These are phyloP conservation scores for Chlorella sp. DNA, from an alignment of 139 green algal genomes.

Conservation along the genomic window DNA sequence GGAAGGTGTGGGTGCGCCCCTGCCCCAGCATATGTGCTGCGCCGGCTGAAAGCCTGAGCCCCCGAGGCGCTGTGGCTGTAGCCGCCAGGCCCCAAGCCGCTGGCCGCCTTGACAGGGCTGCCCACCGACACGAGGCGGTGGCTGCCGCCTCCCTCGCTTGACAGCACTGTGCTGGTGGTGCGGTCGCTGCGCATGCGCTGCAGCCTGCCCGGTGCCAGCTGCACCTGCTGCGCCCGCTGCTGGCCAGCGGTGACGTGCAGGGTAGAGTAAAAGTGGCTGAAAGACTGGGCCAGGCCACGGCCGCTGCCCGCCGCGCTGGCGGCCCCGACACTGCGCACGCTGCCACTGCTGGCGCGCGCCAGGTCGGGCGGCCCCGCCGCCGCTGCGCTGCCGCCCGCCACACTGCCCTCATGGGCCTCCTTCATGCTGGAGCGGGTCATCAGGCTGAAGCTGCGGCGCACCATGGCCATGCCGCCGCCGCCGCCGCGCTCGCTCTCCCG, in stretches of 20 bases:
- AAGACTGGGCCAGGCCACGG: not conserved
- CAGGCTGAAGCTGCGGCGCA: constrained; percentile 19
- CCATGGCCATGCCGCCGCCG: not conserved
- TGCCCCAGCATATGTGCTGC: constrained; percentile 2
- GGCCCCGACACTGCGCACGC: constrained; percentile 24
- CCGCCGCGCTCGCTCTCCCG: not conserved
- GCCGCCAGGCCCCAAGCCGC: not conserved
- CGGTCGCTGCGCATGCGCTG: constrained; percentile 22
- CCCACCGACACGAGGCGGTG: constrained; percentile 2
- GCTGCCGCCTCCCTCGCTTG: not conserved
- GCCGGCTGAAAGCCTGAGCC: not conserved
- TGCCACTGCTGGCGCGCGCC: constrained; percentile 18
- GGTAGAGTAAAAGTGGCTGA: not conserved
- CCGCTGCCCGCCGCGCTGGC: constrained; percentile 13
- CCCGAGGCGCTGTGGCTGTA: not conserved
- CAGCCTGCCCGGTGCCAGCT: not conserved
- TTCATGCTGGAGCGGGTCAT: not conserved
- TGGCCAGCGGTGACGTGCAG: not conserved
- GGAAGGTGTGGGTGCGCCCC: no score
- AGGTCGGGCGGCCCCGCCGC: not conserved
- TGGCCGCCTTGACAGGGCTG: not conserved
- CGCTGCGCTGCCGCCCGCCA: not conserved
- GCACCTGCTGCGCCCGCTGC: no score
- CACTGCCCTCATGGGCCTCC: not conserved
- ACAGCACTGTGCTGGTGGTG: constrained; percentile 8